These are phyloP conservation scores for Pichia terricola DNA, from an alignment of 1,139 yeast genomes.

Conservation along the genomic window DNA sequence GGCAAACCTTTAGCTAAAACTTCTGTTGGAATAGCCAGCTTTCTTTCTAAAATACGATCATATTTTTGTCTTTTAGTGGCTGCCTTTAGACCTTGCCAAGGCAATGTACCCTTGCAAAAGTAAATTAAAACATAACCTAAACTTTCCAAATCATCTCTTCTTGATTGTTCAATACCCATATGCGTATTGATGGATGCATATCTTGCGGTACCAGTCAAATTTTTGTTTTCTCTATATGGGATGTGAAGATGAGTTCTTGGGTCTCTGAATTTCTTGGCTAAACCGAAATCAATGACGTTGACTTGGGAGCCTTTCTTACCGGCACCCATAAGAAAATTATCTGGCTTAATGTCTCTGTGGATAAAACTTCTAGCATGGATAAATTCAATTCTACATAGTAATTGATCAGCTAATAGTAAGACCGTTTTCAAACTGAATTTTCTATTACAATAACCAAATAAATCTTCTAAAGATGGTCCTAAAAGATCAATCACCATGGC, in stretches of 20 bases:
- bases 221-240: conserved; percentile 93
- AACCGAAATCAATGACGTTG: conserved; percentile 92
- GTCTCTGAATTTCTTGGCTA: conserved; percentile 92
- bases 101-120: conserved; percentile 89
- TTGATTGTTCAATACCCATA: conserved; percentile 90
- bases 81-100: conserved; percentile 98
- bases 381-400: conserved; percentile 88
- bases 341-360: conserved; percentile 88
- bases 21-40: conserved; percentile 87
- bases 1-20: conserved; percentile 89
- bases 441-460: conserved; percentile 91
- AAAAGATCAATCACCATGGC: conserved; percentile 94
- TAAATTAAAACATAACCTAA: conserved; percentile 92
- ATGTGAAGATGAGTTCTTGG: conserved; percentile 93
- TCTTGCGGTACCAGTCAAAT: conserved; percentile 94
- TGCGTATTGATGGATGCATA: conserved; percentile 95
- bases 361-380: conserved; percentile 93
- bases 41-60: conserved; percentile 93
- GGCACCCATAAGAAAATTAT: conserved; percentile 92
- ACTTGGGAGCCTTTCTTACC: conserved; percentile 94
- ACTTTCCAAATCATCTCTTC: conserved; percentile 94
- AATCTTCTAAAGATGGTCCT: conserved; percentile 92
- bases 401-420: conserved; percentile 84
- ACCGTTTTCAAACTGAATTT: conserved; percentile 92
- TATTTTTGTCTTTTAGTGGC: conserved; percentile 95